A percentile compares a stretch with the other conserved stretches of the same genome.
These are phyloP conservation scores for Choricystis sp. DNA, from an alignment of 139 green algal species.

Conservation along the genomic window DNA sequence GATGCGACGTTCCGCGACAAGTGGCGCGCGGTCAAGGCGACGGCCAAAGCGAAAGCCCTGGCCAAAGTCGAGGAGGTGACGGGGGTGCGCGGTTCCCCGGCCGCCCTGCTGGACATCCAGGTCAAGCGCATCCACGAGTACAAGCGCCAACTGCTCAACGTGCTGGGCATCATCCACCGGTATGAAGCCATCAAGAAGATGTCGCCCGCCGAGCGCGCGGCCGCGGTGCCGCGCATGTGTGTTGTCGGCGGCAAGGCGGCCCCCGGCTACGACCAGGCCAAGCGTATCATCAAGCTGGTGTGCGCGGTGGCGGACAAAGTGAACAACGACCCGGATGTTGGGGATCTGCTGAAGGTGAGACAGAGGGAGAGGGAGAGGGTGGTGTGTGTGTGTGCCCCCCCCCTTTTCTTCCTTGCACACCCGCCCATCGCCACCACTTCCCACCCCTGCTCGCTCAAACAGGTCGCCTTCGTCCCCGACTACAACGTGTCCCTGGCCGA, in stretches of 20 bases:
- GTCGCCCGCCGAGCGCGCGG: conserved; percentile 57
- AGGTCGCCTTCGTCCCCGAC: conserved; percentile 93
- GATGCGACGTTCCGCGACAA: conserved; percentile 41
- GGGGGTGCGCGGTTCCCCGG: conserved; percentile 41
- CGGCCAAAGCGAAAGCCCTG: conserved; percentile 63
- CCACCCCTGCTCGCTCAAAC: neutral
- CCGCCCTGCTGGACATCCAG: conserved; percentile 91
- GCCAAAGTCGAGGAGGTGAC: conserved; percentile 51
- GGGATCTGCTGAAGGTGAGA: conserved; percentile 86
- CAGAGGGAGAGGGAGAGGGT: neutral
- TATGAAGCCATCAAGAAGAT: conserved; percentile 89
- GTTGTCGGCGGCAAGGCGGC: conserved; percentile 95
- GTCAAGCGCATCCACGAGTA: conserved; percentile 99
- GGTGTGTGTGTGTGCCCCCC: too few species aligned
- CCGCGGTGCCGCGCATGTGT: conserved; percentile 70
- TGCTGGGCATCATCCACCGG: conserved; percentile 68
- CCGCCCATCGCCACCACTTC: neutral
- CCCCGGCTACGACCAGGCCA: conserved; percentile 95
- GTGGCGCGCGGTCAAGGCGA: conserved; percentile 71
- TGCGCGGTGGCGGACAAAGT: conserved; percentile 70
- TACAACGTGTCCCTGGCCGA: conserved; percentile 96
- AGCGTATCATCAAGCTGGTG: conserved; percentile 95
- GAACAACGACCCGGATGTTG: conserved; percentile 79
- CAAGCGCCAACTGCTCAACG: conserved; percentile 94
- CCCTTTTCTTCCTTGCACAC: neutral